Base-by-base conservation (phyloP, 2,329 filamentous ascomycete genomes). In the Pyrenochaeta sp. region DNA sequence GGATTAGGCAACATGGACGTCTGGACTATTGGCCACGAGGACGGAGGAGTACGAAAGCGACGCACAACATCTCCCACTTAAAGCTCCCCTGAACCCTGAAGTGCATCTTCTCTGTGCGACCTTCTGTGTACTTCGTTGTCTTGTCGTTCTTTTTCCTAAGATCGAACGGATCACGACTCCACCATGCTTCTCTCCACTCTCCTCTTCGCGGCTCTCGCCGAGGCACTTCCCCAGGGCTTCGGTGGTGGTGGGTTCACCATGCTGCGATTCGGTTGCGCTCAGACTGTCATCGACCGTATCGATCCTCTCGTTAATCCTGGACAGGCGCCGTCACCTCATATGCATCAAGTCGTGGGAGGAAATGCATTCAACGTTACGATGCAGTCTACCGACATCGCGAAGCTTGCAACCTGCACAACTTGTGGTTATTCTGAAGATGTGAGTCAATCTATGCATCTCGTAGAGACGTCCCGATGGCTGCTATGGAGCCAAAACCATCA, bases 291-390 rank as follows among this genome's bases (percentile, higher is more conserved):
- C 50, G 72, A 74, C 46, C 65, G 72, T 8, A 64, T 74, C 24
- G 72, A 74, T 46, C 72, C 72, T 25, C 59, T 74, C 12, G 76
- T 79, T 47, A 77, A 77, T 54, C 77, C 78, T 0, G 77, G 77
- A 10, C 60, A 65, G 30, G 53, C 67, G 1, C 74, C 69, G 2
- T 75, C 74, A 0, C 72, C 75, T 0, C 77, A 79, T 51, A 65
- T 74, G 55, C 77, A 79, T 61, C 78, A 80, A 62, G 72, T 80
- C 45, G 77, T 75, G 2, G 78, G 78, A 27, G 81, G 81, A 3
- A 79, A 82, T 59, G 79, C 78, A 0, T 83, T 83, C 73, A 81
- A 82, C 56, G 71, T 74, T 13, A 74, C 80, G 1, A 83, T 83
- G 80, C 66, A 76, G 37, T 70, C 59, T 25, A 61, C 63, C 12